Evolutionary conservation across 2,329 filamentous ascomycete genomes (phyloP), one percentile per base, ranked within the genome.

Genomic region (Rutstroemia sydowiana): DNA sequence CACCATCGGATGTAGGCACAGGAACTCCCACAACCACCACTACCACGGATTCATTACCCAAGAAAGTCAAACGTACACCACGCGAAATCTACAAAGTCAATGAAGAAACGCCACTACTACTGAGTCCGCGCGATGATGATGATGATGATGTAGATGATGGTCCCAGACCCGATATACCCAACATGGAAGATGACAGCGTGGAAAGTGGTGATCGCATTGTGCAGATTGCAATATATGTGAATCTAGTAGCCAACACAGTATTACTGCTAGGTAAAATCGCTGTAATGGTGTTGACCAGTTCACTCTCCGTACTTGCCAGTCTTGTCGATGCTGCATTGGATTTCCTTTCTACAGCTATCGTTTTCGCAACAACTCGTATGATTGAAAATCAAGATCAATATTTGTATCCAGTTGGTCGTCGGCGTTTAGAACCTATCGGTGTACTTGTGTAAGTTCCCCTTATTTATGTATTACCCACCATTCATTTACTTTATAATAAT

Each of bases 161-260:
- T 31, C 70, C 73, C 23, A 73, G 73, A 49, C 76, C 76, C 10
- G 75, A 84, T 52, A 79, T 89, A 39, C 85, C 85, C 7, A 84
- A 82, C 67, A 78, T 87, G 51, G 84, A 87, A 40, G 76, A 80
- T 53, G 86, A 90, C 57, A 85, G 84, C 52, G 77, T 90, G 2
- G 85, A 90, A 63, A 88, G 84, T 57, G 76, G 82, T 44, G 84
- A 85, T 54, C 81, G 78, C 14, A 80, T 95, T 45, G 89, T 96
- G 45, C 85, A 83, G n/a, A 65, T 93, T 18, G 91, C 92, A 39
- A 93, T 97, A 62, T 92, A 90, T 67, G 71, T 81, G 61, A 83
- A 83, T 55, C 73, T 82, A 6, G 63, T 76, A n/a, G 78, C 79
- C 36, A 83, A 83, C 58, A 71, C 81, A 37, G 60, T 80, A 43